phyloP scores from a whole-genome alignment of 1,284 basidiomycete species.

The Taiwanofungus camphoratus region DNA sequence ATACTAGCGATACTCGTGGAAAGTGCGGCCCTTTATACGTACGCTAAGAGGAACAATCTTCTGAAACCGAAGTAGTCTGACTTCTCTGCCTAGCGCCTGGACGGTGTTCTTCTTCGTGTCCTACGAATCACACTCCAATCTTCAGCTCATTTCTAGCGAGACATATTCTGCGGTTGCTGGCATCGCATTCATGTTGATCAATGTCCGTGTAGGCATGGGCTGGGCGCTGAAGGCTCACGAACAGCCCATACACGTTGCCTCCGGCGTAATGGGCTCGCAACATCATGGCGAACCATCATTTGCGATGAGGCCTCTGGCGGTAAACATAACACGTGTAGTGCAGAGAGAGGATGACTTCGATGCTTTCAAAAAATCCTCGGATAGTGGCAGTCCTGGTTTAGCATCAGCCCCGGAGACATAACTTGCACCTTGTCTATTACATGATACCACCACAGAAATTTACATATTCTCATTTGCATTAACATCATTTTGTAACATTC shows the following conservation, averaged over 20 bases:
- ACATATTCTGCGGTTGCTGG: not conserved
- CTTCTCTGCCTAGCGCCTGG: too few species aligned
- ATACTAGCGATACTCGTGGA: not conserved
- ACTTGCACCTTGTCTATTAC: too few species aligned
- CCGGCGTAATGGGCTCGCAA: too few species aligned
- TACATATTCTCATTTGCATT: too few species aligned
- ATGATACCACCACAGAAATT: too few species aligned
- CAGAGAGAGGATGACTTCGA: slow-evolving; percentile 8
- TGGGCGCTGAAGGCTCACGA: not conserved
- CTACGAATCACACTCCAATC: not conserved
- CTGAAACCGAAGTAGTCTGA: too few species aligned
- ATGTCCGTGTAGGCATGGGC: not conserved
- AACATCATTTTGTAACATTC: too few species aligned
- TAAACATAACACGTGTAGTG: slow-evolving; percentile 2
- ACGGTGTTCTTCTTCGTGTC: not conserved
- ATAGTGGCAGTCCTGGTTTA: too few species aligned
- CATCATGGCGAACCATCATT: not conserved
- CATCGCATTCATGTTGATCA: not conserved
- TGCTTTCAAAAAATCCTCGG: too few species aligned
- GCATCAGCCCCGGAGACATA: too few species aligned
- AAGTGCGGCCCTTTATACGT: not conserved
- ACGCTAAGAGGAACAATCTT: too few species aligned
- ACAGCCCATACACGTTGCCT: not conserved
- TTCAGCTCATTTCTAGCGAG: not conserved
- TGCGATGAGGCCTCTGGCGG: slow-evolving; percentile 1